phyloP scores from a whole-genome alignment of 441 rosid genomes.

The Adansonia gregorii region DNA sequence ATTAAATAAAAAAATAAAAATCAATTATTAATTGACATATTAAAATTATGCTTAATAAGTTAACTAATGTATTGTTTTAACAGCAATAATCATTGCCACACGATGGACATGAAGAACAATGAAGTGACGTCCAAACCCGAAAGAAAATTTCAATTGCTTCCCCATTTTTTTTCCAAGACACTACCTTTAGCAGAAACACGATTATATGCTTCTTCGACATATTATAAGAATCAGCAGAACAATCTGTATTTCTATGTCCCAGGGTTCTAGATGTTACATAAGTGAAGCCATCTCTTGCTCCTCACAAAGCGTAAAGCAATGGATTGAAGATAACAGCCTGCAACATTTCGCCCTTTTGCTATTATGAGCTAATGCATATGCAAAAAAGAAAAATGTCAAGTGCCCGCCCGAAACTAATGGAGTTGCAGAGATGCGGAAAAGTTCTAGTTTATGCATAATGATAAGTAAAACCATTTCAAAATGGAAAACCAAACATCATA shows the following conservation, averaged over 20 bases:
- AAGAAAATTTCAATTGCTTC: constrained; percentile 51
- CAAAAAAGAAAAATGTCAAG: constrained; percentile 22
- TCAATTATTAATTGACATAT: too few relatives aligned
- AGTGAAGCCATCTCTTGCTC: constrained; percentile 60
- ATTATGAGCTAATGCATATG: constrained; percentile 63
- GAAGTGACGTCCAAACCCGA: constrained; percentile 24
- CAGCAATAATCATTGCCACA: constrained; percentile 11
- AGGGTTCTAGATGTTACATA: constrained; percentile 52
- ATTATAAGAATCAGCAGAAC: constrained; percentile 32
- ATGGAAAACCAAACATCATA: constrained; percentile 9
- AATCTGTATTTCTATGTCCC: constrained; percentile 34
- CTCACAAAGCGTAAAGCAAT: constrained; percentile 63
- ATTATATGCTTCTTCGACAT: constrained; percentile 35
- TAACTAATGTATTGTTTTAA: too few relatives aligned
- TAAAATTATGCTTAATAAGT: too few relatives aligned
- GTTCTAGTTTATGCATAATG: neutral
- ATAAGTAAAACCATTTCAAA: neutral
- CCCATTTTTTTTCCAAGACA: constrained; percentile 85
- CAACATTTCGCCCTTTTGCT: constrained; percentile 69
- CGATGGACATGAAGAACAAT: neutral
- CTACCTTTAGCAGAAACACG: constrained; percentile 73
- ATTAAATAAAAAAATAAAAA: too few relatives aligned
- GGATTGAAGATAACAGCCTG: constrained; percentile 77
- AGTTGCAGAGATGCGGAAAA: neutral
- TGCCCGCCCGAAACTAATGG: neutral